Base-by-base conservation (phyloP, 73 alveolate species). In the Uronychia binucleata region DNA sequence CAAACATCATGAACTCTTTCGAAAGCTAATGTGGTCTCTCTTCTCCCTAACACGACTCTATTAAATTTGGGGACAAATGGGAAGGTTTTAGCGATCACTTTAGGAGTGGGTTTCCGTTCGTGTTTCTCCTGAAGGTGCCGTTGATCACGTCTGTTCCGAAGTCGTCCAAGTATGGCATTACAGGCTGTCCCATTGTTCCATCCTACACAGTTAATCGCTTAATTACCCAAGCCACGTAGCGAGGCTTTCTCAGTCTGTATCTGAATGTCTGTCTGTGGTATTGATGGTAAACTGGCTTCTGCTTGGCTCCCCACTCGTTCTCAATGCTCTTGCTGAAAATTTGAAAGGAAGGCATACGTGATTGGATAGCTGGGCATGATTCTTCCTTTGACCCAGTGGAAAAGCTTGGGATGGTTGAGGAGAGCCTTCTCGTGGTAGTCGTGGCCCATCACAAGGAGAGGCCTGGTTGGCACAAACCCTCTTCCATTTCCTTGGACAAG, bases 101-200 rank as follows among this genome's bases (percentile, higher is more conserved):
- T 46, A 19, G 5, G 67, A 46, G 67, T 28, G 94, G 91, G 30
- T 26, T 46, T n/a, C 88, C 57, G 83, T 89, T 89, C 35, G 77
- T 33, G 87, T 89, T 89, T 79, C 91, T 84, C 83, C 84, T 89
- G 90, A 89, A 89, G 75, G 95, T 89, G 25, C 95, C 95, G 83
- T 89, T 89, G 86, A 89, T 89, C n/a, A 89, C 95, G 26, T 60
- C 95, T 27, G 95, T 59, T 26, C 95, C 89, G 58, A 19, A 46
- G 58, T 89, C 95, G 80, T 32, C 33, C 89, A 89, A 31, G 87
- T 28, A 89, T 31, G 95, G 95, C 95, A 89, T 89, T 60, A 85
- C 83, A 32, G 95, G 95, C 58, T 89, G 95, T 77, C 59, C 30
- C 92, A 27, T 31, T n/a, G 92, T 78, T 8, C 95, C 95, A 60